phyloP scores from a whole-genome alignment of 208 protist species.

The Trypanosoma brucei region DNA sequence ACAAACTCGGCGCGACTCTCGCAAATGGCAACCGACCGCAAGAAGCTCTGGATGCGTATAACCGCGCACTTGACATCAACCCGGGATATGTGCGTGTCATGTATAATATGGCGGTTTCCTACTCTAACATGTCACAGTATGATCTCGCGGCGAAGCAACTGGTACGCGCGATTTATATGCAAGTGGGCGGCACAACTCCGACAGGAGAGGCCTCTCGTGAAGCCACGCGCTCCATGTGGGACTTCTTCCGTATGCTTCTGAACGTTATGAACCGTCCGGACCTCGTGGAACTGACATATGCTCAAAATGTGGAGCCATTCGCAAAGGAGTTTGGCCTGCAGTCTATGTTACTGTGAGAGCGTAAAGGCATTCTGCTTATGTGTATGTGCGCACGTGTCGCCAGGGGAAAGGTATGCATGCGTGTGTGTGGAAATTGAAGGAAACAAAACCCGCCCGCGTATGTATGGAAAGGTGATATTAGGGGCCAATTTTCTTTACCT shows the following conservation, averaged over 20 bases:
- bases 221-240: conserved; percentile 73
- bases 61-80: conserved; percentile 82
- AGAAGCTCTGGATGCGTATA: conserved; percentile 84
- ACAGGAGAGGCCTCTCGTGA: conserved; percentile 42
- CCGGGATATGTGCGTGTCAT: conserved; percentile 83
- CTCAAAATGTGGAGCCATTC: conserved; percentile 61
- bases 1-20: conserved; percentile 88
- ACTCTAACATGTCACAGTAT: conserved; percentile 78
- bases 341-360: conserved; percentile 31
- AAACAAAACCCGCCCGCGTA: not conserved
- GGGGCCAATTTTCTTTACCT: too few relatives aligned
- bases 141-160: conserved; percentile 55
- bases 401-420: not conserved
- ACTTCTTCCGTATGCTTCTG: conserved; percentile 80
- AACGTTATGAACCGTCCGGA: conserved; percentile 83
- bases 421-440: too few relatives aligned
- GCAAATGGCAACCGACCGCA: conserved; percentile 71
- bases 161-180: conserved; percentile 70
- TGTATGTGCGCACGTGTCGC: not conserved
- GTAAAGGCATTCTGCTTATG: not conserved
- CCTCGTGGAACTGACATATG: conserved; percentile 64
- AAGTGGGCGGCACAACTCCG: conserved; percentile 67
- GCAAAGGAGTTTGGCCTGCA: conserved; percentile 74
- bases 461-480: not conserved
- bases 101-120: conserved; percentile 88